These are phyloP conservation scores for Gossypium lobatum DNA, from an alignment of 441 rosid species.

Conservation along the genomic window DNA sequence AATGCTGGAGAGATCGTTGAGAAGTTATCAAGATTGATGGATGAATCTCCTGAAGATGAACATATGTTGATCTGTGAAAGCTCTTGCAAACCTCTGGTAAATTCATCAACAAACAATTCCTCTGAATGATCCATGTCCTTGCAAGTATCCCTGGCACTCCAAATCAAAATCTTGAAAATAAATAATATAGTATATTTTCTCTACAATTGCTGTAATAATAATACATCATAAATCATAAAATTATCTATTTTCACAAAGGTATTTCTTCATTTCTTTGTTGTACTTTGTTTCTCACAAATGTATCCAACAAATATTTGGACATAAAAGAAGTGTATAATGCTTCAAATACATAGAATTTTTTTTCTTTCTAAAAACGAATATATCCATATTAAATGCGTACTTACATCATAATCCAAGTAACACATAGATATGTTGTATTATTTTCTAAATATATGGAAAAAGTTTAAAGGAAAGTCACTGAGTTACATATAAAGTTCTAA, in stretches of 20 bases:
- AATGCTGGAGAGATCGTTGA: slow-evolving; percentile 68
- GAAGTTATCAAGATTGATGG: slow-evolving; percentile 55
- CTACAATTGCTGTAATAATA: slow-evolving; percentile 16
- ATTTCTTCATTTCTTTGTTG: too few relatives aligned
- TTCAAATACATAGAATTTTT: too few relatives aligned
- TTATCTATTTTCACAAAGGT: too few relatives aligned
- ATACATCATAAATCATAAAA: too few relatives aligned
- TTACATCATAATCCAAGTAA: too few relatives aligned
- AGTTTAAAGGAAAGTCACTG: neutral
- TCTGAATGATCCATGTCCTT: slow-evolving; percentile 10
- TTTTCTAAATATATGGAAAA: neutral
- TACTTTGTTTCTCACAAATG: too few relatives aligned
- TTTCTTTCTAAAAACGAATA: too few relatives aligned
- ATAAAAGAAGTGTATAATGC: too few relatives aligned
- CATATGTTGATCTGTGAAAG: slow-evolving; percentile 49
- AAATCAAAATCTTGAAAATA: too few relatives aligned
- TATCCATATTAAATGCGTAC: too few relatives aligned
- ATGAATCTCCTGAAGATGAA: slow-evolving; percentile 40
- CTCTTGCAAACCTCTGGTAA: slow-evolving; percentile 72
- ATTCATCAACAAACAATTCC: slow-evolving; percentile 24
- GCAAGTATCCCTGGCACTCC: too few relatives aligned
- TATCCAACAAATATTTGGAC: too few relatives aligned
- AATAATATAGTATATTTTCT: neutral
- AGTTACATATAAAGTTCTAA: neutral
- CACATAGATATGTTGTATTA: neutral